These are phyloP conservation scores for Purpureocillium takamizusanense DNA, from an alignment of 2,329 filamentous ascomycete genomes.

Conservation along the genomic window DNA sequence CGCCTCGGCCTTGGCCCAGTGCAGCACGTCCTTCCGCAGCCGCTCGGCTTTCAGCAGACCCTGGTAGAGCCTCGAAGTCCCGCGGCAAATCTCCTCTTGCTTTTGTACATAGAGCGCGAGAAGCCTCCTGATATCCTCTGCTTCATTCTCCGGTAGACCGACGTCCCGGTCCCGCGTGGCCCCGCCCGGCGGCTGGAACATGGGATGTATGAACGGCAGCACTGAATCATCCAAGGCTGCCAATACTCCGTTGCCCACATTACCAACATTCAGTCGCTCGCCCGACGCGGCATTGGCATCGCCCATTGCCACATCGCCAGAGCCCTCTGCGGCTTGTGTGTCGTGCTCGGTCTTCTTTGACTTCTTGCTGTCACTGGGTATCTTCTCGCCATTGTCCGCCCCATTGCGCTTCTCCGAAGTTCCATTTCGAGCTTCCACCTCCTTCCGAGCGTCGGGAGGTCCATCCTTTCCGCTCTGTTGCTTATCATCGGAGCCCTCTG, in stretches of 20 bases:
- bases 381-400: too few species aligned
- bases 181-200: slow-evolving; percentile 58
- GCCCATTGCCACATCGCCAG: slow-evolving; percentile 17
- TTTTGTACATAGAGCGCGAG: slow-evolving; percentile 75
- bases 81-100: slow-evolving; percentile 73
- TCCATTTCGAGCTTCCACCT: too few species aligned
- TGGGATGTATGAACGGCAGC: slow-evolving; percentile 58
- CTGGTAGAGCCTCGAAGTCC: slow-evolving; percentile 57
- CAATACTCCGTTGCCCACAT: too few species aligned
- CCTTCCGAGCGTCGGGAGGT: too few species aligned
- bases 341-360: slow-evolving; percentile 10
- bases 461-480: neutral
- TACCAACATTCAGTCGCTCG: too few species aligned
- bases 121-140: slow-evolving; percentile 67
- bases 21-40: slow-evolving; percentile 60
- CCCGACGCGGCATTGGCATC: slow-evolving; percentile 11
- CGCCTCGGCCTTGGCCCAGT: slow-evolving; percentile 71
- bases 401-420: too few species aligned
- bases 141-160: slow-evolving; percentile 63
- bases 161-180: slow-evolving; percentile 60
- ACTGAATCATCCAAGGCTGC: slow-evolving; percentile 15
- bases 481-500: neutral
- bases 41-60: slow-evolving; percentile 66
- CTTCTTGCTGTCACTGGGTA: neutral
- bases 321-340: too few species aligned